Base-by-base conservation (phyloP, 139 green algal genomes). In the Eudorina sp. region DNA sequence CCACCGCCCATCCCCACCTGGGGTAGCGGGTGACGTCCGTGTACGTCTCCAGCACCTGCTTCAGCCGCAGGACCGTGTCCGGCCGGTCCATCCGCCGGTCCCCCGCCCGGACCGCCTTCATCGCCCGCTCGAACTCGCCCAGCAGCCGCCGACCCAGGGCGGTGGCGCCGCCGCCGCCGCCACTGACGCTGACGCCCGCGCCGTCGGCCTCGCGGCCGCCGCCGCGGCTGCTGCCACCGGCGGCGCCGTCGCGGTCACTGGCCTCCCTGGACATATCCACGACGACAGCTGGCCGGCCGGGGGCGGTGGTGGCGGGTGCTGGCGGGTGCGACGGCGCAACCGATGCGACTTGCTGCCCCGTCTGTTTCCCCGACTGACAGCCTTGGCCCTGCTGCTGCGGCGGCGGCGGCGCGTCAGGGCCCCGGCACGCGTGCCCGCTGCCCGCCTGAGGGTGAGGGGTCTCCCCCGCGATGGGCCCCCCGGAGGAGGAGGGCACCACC, bases 1-100 rank as follows among this genome's bases (percentile, higher is more conserved):
- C n/a, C n/a, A n/a, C n/a, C 74, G 51, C 60, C 36, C 36, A 25
- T 11, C 3, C 88, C 62, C 85, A 94, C 93, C 83, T 79, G 13
- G 95, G 95, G 77, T 96, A 97, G 31, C 94, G 91, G 0, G 94
- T 97, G 34, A 96, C 91, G 90, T 97, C 95, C 0, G 96, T 97
- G 92, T 94, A 98, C 0, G 93, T 96, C 87, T 98, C 96, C 84
- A 98, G 92, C 70, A 98, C 96, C 11, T 90, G 48, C 53, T 90
- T 84, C 40, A 98, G 90, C 40, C 76, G 48, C 23, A 36, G 0
- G 53, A 88, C 81, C 21, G 89, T 88, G 16, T 84, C 83, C 0
- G 78, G 58, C 7, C 29, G 27, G 48, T 84, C 64, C 51, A 90
- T 27, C 5, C 55, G 36, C 66, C 27, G 48, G 64, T 83, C 76